Conservation (phyloP, 805 yeast genomes). For the Saccharomycopsis sp. region DNA sequence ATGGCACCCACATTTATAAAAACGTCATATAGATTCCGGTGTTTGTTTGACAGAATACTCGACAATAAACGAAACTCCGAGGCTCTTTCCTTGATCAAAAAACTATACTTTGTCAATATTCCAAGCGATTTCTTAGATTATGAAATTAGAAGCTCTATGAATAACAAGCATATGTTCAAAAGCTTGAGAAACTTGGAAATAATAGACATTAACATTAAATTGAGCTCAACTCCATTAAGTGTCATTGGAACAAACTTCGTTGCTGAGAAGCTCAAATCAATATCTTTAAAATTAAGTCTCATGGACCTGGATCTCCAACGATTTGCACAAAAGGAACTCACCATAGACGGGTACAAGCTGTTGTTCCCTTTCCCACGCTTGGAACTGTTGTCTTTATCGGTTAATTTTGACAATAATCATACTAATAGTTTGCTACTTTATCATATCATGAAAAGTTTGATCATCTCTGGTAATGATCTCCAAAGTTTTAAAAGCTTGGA, state of each 20-base stretch:
- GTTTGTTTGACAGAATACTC: neutral
- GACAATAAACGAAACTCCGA: neutral
- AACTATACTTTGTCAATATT: conserved; percentile 1
- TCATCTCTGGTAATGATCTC: conserved; percentile 8
- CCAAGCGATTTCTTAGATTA: conserved; percentile 13
- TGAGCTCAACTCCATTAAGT: conserved; percentile 5
- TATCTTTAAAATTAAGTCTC: conserved; percentile 2
- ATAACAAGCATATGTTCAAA: neutral
- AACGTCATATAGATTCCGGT: conserved; percentile 9
- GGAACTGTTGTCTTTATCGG: conserved; percentile 5
- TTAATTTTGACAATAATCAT: conserved; percentile 13
- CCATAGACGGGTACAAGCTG: neutral
- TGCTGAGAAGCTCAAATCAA: neutral
- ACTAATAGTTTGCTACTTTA: conserved; percentile 9
- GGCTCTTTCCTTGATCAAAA: conserved; percentile 1
- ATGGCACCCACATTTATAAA: conserved; percentile 12
- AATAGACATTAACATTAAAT: neutral
- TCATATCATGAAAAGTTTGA: conserved; percentile 10
- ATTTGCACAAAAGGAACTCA: conserved; percentile 1
- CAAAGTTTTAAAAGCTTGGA: neutral
- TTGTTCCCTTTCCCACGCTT: conserved; percentile 9
- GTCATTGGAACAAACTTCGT: neutral
- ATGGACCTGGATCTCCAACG: neutral
- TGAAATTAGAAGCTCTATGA: conserved; percentile 3
- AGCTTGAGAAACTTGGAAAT: neutral